Conservation (phyloP, 768 basidiomycete species). For the Boletus reticuloceps region DNA sequence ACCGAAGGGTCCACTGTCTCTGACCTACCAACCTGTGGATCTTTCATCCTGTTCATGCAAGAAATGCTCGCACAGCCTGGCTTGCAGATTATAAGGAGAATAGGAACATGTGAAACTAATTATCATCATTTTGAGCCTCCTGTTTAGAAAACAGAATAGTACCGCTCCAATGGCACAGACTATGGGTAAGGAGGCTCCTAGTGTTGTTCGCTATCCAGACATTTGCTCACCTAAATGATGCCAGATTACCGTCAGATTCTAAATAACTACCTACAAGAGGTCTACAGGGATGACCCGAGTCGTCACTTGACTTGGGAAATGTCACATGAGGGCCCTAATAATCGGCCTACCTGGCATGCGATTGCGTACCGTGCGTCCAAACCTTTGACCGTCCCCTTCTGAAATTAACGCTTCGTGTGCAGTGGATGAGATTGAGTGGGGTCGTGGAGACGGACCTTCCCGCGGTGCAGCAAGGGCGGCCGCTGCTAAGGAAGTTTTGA, state of each 20-base stretch:
- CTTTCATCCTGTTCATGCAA: slow-evolving; percentile 2
- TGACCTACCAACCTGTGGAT: slow-evolving; percentile 24
- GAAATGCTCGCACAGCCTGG: slow-evolving; percentile 11
- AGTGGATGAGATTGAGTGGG: slow-evolving; percentile 23
- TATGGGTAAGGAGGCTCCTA: slow-evolving; percentile 8
- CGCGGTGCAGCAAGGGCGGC: slow-evolving; percentile 21
- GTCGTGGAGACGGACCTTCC: slow-evolving; percentile 18
- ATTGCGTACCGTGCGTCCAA: slow-evolving; percentile 20
- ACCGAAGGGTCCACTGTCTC: slow-evolving; percentile 2
- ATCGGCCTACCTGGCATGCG: slow-evolving; percentile 24
- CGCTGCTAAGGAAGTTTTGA: slow-evolving; percentile 19
- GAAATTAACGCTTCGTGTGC: neutral
- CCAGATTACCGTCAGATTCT: slow-evolving; percentile 21
- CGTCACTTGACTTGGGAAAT: slow-evolving; percentile 19
- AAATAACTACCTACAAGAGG: slow-evolving; percentile 22
- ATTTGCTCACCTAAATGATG: neutral
- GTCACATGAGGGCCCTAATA: slow-evolving; percentile 11
- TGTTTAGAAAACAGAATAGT: neutral
- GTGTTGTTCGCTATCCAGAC: neutral
- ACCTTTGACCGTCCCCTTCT: neutral
- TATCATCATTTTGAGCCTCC: neutral
- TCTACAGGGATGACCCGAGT: slow-evolving; percentile 12
- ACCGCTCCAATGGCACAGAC: slow-evolving; percentile 4
- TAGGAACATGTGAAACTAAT: neutral
- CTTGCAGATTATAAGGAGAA: slow-evolving; percentile 15